These are phyloP conservation scores for Cryphonectria nitschkei DNA, from an alignment of 2,329 filamentous ascomycete genomes.

Conservation along the genomic window DNA sequence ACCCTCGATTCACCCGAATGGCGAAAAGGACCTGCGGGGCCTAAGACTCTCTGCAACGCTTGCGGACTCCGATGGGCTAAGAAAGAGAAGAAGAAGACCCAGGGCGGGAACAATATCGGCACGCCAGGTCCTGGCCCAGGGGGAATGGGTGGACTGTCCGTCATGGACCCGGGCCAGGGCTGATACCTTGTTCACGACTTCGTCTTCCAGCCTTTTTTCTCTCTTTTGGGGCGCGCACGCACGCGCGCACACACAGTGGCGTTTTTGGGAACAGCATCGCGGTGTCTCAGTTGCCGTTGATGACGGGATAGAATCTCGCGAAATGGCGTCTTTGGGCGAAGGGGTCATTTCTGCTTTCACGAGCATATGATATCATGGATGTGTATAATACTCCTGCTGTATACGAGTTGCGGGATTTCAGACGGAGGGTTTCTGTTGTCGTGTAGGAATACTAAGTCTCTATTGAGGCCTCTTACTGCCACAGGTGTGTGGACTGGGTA, in stretches of 20 bases:
- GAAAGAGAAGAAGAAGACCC: slow-evolving; percentile 75
- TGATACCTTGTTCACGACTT: slow-evolving; percentile 5
- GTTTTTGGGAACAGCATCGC: neutral
- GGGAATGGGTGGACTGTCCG: slow-evolving; percentile 15
- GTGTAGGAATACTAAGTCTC: neutral
- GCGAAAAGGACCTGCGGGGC: slow-evolving; percentile 90
- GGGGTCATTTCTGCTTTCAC: neutral
- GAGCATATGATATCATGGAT: neutral
- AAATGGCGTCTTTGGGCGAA: slow-evolving; percentile 18
- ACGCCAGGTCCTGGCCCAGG: slow-evolving; percentile 12
- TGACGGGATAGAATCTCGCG: slow-evolving; percentile 26
- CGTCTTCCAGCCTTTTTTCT: neutral
- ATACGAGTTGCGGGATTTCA: neutral
- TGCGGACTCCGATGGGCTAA: slow-evolving; percentile 79
- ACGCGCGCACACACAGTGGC: neutral
- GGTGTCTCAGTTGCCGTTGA: neutral
- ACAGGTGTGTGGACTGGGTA: neutral
- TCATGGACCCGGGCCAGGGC: slow-evolving; percentile 23
- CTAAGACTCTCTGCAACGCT: slow-evolving; percentile 94
- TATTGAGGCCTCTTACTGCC: no score
- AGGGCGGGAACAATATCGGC: slow-evolving; percentile 28
- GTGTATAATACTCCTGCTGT: neutral
- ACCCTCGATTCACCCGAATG: slow-evolving; percentile 94
- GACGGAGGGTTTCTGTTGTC: neutral
- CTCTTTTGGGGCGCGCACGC: neutral